Evolutionary conservation across 768 basidiomycete species (phyloP), one percentile per base, ranked within the genome.

Genomic region (Termitomyces sp.): DNA sequence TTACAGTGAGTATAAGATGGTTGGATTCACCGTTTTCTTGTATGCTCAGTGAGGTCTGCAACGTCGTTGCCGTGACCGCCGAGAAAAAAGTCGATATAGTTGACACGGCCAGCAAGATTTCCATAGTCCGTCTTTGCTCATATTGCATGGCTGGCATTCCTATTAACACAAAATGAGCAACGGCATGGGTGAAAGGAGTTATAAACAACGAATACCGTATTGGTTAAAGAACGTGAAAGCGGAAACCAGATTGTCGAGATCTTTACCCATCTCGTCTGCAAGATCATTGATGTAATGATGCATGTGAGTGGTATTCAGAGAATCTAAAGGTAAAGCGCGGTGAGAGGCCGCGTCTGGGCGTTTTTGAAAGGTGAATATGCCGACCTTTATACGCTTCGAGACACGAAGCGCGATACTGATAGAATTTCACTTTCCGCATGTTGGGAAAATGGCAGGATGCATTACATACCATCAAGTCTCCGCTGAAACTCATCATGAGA

Each of bases 1-100:
- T 68, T 10, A 67, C 61, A n/a, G 63, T n/a, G 5, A 16, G 16
- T 22, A 59, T n/a, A 55, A 53, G 13, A 47, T 13, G 12, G 18
- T 47, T 47, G 13, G 10, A 36, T 14, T 22, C 32, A 13, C 5
- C 12, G 40, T 22, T 34, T 36, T 18, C 36, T 33, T 48, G 50
- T 30, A 34, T 44, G 34, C 22, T 42, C 52, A 45, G 56, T 26
- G 65, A 64, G 20, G 59, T 63, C 51, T 65, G 62, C 18, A 70
- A 53, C 13, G 44, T 66, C 7, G 63, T 66, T 22, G 68, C 70
- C 9, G 69, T 70, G 16, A 71, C 71, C 5, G 65, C 70, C 0
- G 71, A 71, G 56, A 72, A 71, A 49, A 72, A 69, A 10, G 68
- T 70, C 1, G 69, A 61, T 4, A 65, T 58, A 5, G 68, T 65